Evolutionary conservation across 1,284 basidiomycete species (phyloP), one percentile per base, ranked within the genome.

Genomic region (Ustilago xerochloae): DNA sequence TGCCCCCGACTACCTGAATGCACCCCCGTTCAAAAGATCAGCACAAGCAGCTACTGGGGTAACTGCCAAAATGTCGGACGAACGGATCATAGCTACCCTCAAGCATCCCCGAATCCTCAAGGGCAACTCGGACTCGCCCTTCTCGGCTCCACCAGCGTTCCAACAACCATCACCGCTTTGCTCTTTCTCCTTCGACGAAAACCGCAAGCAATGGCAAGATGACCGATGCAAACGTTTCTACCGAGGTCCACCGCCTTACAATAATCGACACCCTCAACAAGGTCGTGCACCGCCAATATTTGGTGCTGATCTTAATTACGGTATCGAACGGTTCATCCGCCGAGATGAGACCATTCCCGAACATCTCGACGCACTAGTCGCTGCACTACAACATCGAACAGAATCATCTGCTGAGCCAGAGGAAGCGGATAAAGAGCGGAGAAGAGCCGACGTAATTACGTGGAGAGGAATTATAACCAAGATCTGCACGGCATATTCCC

Each of bases 391-490:
- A 55, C 75, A 67, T 26, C 63, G 57, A 26, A 81, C 66, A 16
- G 63, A 35, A 50, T 64, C 62, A 0, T 46, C 48, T 12, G 22
- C 15, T 0, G 62, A 64, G 28, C 26, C 60, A 16, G 18, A 29
- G 9, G 62, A 69, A 0, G 6, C 58, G 15, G 80, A 80, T 12
- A n/a, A 41, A 9, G 75, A 78, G 28, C 32, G 78, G 12, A 59
- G 66, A 9, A 79, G 84, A 24, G 85, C 85, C 13, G 65, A 87
- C 45, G 88, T 93, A 26, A 87, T 95, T 38, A 89, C 90, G 5
- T 96, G 93, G 93, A 87, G 93, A 79, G 96, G 95, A 4, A 89
- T 97, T 60, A 90, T 97, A 86, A 97, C 95, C 63, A 95, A 91
- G 91, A 49, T 78, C 63, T 75, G 80, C 54, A 82, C 72, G 2